Evolutionary conservation across 495 filamentous ascomycete genomes (phyloP).

Genomic region (Penicillium macrosclerotiorum): DNA sequence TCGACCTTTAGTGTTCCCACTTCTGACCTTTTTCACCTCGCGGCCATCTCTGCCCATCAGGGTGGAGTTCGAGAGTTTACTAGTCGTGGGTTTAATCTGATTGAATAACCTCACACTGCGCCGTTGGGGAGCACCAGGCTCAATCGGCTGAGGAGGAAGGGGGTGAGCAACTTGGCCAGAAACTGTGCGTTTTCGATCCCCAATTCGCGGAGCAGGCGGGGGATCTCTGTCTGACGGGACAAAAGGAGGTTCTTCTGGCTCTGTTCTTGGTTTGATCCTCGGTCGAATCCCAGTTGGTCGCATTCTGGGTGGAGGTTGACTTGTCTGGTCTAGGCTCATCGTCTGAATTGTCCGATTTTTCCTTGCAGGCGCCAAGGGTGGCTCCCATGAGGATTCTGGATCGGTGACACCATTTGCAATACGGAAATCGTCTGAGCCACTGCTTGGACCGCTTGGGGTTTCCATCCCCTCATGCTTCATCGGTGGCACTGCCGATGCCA

Average conservation of each 20-base stretch:
- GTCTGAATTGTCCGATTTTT: constrained; percentile 59
- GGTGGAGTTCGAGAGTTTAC: constrained; percentile 49
- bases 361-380: constrained; percentile 65
- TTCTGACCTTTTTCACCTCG: constrained; percentile 76
- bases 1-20: constrained; percentile 58
- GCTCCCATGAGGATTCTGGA: constrained; percentile 47
- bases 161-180: constrained; percentile 75
- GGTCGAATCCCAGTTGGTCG: constrained; percentile 51
- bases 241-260: constrained; percentile 46
- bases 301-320: constrained; percentile 66
- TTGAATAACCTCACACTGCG: constrained; percentile 79
- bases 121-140: constrained; percentile 69
- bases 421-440: constrained; percentile 43
- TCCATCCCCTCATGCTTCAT: constrained; percentile 40
- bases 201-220: constrained; percentile 31
- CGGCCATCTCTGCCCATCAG: constrained; percentile 58
- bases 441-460: constrained; percentile 43
- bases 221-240: constrained; percentile 34
- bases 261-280: constrained; percentile 47
- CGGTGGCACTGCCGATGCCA: constrained; percentile 29
- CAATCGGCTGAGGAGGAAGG: constrained; percentile 47
- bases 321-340: constrained; percentile 45
- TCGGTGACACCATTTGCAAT: constrained; percentile 34
- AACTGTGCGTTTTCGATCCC: constrained; percentile 78
- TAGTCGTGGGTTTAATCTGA: constrained; percentile 61